A percentile compares a stretch with the other conserved stretches of the same genome.
phyloP scores from a whole-genome alignment of 768 basidiomycete genomes.

The Collybiopsis luxurians region DNA sequence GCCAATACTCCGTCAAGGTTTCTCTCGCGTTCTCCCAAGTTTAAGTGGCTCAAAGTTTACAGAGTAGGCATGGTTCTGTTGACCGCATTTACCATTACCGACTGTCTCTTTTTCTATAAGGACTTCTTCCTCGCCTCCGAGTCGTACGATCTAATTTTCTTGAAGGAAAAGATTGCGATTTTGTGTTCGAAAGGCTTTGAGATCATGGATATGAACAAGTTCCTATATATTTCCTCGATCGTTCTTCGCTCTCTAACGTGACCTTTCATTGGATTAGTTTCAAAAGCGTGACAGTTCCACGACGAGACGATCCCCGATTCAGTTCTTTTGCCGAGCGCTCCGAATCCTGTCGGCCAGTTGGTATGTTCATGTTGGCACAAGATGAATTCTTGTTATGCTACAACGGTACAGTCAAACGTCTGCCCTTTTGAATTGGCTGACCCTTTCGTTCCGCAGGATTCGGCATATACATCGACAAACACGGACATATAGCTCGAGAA shows the following conservation, averaged over 20 bases:
- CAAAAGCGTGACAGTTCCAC: constrained; percentile 87
- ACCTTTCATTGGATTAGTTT: constrained; percentile 57
- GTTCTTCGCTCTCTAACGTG: constrained; percentile 64
- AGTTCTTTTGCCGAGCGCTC: constrained; percentile 76
- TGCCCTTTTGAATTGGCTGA: no score
- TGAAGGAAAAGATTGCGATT: constrained; percentile 91
- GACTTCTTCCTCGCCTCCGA: constrained; percentile 92
- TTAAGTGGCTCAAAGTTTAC: constrained; percentile 95
- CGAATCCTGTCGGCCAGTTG: constrained; percentile 78
- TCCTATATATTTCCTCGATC: constrained; percentile 24
- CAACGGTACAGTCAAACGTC: constrained; percentile 74
- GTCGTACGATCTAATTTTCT: constrained; percentile 86
- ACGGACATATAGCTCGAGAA: constrained; percentile 80
- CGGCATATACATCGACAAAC: constrained; percentile 88
- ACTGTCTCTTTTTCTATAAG: background rate
- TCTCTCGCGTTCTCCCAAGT: constrained; percentile 76
- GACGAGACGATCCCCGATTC: constrained; percentile 63
- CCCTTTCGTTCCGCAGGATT: constrained; percentile 66
- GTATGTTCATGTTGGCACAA: constrained; percentile 84
- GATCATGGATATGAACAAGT: constrained; percentile 96
- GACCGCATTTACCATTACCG: no score
- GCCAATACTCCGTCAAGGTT: constrained; percentile 69
- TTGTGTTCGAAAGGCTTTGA: constrained; percentile 94
- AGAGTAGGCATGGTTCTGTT: constrained; percentile 36
- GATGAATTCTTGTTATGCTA: constrained; percentile 90